These are phyloP conservation scores for Cornus suecica DNA, from an alignment of 148 eudicot genomes.

Conservation along the genomic window DNA sequence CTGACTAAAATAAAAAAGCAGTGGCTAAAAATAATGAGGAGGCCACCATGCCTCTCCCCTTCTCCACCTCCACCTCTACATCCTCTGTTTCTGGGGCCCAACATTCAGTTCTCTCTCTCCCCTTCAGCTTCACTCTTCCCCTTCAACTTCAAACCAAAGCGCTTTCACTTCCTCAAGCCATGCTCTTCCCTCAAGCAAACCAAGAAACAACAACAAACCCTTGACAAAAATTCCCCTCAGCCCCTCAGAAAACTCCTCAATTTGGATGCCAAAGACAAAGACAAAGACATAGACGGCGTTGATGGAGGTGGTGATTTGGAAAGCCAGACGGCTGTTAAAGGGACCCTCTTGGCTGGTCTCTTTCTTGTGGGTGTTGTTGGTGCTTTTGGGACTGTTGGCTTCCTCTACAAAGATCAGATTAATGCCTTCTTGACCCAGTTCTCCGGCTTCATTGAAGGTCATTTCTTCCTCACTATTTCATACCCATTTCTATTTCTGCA, in stretches of 20 bases:
- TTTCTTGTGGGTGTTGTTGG: conserved; percentile 80
- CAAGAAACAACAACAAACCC: conserved; percentile 48
- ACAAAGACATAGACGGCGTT: conserved; percentile 10
- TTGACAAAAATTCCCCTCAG: conserved; percentile 43
- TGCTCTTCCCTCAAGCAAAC: conserved; percentile 68
- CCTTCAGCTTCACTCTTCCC: conserved; percentile 15
- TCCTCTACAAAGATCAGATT: conserved; percentile 75
- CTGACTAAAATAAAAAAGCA: background rate
- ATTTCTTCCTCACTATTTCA: background rate
- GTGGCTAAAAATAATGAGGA: conserved; percentile 30
- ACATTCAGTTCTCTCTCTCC: conserved; percentile 15
- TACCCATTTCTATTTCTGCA: conserved; percentile 4
- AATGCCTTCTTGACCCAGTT: conserved; percentile 75
- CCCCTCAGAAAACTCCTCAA: conserved; percentile 45
- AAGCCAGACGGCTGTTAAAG: conserved; percentile 64
- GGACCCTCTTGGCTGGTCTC: conserved; percentile 79
- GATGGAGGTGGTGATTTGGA: conserved; percentile 29
- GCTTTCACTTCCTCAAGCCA: conserved; percentile 54
- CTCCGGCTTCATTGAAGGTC: conserved; percentile 87
- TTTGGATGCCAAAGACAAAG: conserved; percentile 41
- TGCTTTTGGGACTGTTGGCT: conserved; percentile 87
- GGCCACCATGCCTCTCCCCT: conserved; percentile 25
- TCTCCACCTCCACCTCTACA: conserved; percentile 10
- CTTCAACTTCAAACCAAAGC: conserved; percentile 31
- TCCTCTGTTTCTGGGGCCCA: conserved; percentile 12